phyloP scores from a whole-genome alignment of 2,329 filamentous ascomycete genomes.

The Colletotrichum karsti region DNA sequence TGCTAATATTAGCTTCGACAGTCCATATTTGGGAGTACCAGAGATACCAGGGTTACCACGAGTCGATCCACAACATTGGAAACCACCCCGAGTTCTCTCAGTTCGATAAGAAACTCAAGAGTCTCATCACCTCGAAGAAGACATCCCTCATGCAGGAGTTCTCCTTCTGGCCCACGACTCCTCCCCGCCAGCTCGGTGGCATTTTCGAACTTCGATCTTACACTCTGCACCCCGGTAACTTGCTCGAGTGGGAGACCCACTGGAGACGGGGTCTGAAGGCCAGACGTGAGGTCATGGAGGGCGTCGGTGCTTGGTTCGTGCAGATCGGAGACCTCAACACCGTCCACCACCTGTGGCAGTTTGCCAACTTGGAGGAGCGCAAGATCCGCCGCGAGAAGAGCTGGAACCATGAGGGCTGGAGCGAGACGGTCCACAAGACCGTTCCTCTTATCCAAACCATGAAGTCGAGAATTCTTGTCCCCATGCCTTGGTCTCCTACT shows the following conservation, averaged over 20 bases:
- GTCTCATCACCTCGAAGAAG: constrained; percentile 84
- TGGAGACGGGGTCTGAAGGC: constrained; percentile 94
- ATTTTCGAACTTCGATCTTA: constrained; percentile 97
- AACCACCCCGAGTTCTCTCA: constrained; percentile 83
- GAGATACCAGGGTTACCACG: constrained; percentile 94
- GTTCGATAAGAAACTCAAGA: constrained; percentile 86
- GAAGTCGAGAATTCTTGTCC: constrained; percentile 92
- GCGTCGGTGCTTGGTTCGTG: constrained; percentile 97
- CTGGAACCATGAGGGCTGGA: constrained; percentile 95
- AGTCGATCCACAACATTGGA: constrained; percentile 86
- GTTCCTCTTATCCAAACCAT: constrained; percentile 96
- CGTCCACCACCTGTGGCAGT: constrained; percentile 98
- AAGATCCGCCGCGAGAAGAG: constrained; percentile 91
- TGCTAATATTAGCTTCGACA: constrained; percentile 46
- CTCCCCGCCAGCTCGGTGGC: constrained; percentile 88
- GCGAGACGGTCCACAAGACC: constrained; percentile 97
- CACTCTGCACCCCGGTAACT: constrained; percentile 92
- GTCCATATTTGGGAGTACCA: constrained; percentile 99
- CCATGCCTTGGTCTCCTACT: constrained; percentile 96
- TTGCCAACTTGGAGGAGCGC: constrained; percentile 94
- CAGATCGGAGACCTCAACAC: constrained; percentile 98
- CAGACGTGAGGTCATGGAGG: constrained; percentile 96
- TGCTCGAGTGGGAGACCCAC: constrained; percentile 98
- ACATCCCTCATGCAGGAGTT: constrained; percentile 99
- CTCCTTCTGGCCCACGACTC: constrained; percentile 97